Evolutionary conservation across 1,284 basidiomycete species (phyloP), one percentile per base, ranked within the genome.

Genomic region (Rhodotorula sp.): DNA sequence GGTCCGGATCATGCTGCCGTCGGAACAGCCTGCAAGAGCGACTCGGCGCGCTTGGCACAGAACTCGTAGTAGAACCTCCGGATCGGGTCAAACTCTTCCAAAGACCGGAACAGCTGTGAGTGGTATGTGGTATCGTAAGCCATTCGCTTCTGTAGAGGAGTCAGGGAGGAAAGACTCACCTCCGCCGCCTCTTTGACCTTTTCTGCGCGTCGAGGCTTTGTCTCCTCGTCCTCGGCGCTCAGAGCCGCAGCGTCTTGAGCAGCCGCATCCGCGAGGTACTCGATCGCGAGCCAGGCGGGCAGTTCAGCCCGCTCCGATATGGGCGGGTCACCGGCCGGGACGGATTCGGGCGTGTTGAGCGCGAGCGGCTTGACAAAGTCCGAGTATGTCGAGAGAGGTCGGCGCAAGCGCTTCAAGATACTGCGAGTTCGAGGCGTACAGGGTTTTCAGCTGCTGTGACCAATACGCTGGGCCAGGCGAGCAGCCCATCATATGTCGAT

Each of bases 251-350:
- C 69, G 33, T 85, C 84, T 69, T 85, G 82, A 76, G 89, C 87
- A 72, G 88, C 84, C 2, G 89, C 84, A 77, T 96, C 93, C 0
- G 91, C 93, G 70, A 91, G 77, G 79, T 94, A 93, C 80, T 96
- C 93, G 62, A 95, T 83, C 8, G 93, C 93, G 24, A 94, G 81
- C 65, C 89, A 84, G 5, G 92, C 89, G 29, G 85, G 85, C 57
- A 83, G 79, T n/a, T 84, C 84, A 1, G 89, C 90, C 0, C 83
- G 82, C 1, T 86, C 84, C 26, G 75, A 77, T 6, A 79, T 77
- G 30, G 70, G 64, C 8, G 77, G 78, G 37, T 80, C 78, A 20
- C 75, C 71, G 29, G 75, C 64, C 22, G 79, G 80, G 7, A 75
- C 72, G 62, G 75, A 64, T 4, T 62, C 22, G 44, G 71, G 60